These are phyloP conservation scores for Pseudocohnilembus persalinus DNA, from an alignment of 169 alveolate genomes.

Conservation along the genomic window DNA sequence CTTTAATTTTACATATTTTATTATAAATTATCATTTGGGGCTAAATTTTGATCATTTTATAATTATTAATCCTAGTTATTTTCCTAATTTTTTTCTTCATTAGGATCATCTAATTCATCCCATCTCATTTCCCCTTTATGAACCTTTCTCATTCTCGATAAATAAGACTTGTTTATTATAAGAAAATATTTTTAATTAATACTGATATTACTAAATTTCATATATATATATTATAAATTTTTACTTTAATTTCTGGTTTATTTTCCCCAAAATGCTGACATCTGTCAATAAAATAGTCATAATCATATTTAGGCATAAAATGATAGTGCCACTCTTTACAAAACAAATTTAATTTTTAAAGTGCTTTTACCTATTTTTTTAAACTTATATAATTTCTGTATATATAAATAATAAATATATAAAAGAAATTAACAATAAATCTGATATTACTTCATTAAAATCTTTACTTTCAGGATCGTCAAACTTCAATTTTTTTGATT, in stretches of 20 bases:
- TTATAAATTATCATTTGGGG: no score
- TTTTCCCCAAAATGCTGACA: not conserved
- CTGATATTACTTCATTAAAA: not conserved
- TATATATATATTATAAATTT: no score
- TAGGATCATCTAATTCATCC: not conserved
- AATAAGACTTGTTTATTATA: not conserved
- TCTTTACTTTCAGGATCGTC: not conserved
- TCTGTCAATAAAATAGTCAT: not conserved
- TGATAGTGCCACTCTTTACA: not conserved
- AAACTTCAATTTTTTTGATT: not conserved
- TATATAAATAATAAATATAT: no score
- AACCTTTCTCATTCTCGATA: not conserved
- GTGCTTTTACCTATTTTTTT: not conserved
- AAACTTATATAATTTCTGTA: no score
- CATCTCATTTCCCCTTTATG: not conserved
- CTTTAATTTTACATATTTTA: no score
- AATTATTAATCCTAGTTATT: no score
- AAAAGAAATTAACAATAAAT: no score
- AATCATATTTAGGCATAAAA: not conserved
- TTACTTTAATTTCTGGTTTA: not conserved
- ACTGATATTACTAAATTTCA: not conserved
- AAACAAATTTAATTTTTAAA: not conserved
- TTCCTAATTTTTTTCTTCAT: not conserved
- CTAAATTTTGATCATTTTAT: no score
- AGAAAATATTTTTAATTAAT: no score